A percentile compares a stretch with the other conserved stretches of the same genome.
Evolutionary conservation across 2,329 filamentous ascomycete genomes (phyloP).

Genomic region (Ophiostoma pallidulum): DNA sequence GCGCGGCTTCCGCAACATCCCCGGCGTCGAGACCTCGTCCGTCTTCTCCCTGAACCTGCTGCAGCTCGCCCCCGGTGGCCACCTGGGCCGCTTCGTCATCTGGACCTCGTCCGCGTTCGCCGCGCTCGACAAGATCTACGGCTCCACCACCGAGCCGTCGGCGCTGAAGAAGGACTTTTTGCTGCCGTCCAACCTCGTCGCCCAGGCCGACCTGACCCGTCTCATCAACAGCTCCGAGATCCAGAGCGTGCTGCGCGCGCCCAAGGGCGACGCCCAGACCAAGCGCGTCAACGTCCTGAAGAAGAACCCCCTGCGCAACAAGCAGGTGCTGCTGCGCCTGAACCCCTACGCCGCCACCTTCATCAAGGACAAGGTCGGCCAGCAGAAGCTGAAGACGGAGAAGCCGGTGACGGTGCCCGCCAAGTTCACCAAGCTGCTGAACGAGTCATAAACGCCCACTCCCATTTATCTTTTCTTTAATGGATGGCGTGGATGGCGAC

Average conservation of each 20-base stretch:
- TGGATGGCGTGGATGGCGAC: background rate
- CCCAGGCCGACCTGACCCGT: conserved; percentile 90
- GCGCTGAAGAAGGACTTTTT: conserved; percentile 99
- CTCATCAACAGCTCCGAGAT: conserved; percentile 99
- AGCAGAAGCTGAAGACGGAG: conserved; percentile 41
- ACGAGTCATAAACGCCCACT: conserved; percentile 16
- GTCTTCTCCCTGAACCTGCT: conserved; percentile 96
- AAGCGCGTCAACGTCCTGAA: conserved; percentile 92
- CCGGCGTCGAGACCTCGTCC: conserved; percentile 92
- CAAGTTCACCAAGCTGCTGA: conserved; percentile 21
- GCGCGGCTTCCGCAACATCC: conserved; percentile 95
- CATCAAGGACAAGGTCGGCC: conserved; percentile 73
- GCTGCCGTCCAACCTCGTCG: conserved; percentile 82
- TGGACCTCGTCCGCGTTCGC: conserved; percentile 97
- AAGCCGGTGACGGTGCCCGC: conserved; percentile 19
- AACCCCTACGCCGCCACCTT: conserved; percentile 96
- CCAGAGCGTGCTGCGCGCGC: conserved; percentile 86
- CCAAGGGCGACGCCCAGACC: conserved; percentile 81
- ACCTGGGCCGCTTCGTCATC: conserved; percentile 97
- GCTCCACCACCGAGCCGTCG: conserved; percentile 78
- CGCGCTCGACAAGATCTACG: conserved; percentile 95
- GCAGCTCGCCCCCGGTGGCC: conserved; percentile 96
- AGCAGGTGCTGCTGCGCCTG: conserved; percentile 95
- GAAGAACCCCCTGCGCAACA: conserved; percentile 99
- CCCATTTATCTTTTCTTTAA: background rate